Evolutionary conservation across 2,329 filamentous ascomycete genomes (phyloP).

Genomic region (Aureobasidium melanogenum): DNA sequence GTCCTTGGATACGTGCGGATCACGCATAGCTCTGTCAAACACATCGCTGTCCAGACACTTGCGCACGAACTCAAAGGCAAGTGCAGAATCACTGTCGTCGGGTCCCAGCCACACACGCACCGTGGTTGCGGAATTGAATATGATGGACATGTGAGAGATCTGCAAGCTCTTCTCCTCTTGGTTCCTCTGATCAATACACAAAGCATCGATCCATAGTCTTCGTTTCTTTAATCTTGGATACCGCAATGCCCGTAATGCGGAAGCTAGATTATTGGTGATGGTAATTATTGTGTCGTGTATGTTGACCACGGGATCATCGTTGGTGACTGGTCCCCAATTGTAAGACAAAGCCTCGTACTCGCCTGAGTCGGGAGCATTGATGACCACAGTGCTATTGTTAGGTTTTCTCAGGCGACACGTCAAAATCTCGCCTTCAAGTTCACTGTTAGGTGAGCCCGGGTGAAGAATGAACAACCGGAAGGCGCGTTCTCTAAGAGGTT

Average conservation of each 20-base stretch:
- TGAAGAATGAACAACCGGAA: not conserved
- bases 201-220: conserved; percentile 11
- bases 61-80: conserved; percentile 10
- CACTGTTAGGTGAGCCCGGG: not conserved
- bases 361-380: not conserved
- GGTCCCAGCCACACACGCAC: conserved; percentile 11
- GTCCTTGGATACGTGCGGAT: not conserved
- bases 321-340: conserved; percentile 8
- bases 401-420: not conserved
- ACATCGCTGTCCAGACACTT: conserved; percentile 4
- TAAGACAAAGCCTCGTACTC: conserved; percentile 12
- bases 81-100: not conserved
- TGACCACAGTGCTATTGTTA: not conserved
- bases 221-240: not conserved
- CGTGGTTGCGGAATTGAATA: conserved; percentile 6
- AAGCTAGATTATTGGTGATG: not conserved
- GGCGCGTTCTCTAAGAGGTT: not conserved
- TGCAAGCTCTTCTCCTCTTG: conserved; percentile 12
- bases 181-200: conserved; percentile 13
- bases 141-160: conserved; percentile 10
- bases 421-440: not conserved
- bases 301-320: conserved; percentile 2
- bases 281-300: not conserved
- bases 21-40: conserved; percentile 9
- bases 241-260: conserved; percentile 7